A percentile compares a stretch with the other conserved stretches of the same genome.
phyloP scores from a whole-genome alignment of 2,329 filamentous ascomycete genomes.

The Colletotrichum tropicicola region DNA sequence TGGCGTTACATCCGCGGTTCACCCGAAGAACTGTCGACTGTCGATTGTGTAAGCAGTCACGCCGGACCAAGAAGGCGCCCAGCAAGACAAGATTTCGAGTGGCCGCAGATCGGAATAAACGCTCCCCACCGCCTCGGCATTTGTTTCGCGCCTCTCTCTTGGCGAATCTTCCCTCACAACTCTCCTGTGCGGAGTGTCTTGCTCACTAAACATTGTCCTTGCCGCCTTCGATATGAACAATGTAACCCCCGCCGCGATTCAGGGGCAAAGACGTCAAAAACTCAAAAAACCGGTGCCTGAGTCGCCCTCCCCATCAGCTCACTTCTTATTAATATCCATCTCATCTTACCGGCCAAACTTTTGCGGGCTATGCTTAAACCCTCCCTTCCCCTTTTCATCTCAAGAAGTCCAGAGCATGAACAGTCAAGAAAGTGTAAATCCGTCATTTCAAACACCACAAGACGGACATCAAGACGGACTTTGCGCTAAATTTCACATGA shows the following conservation, averaged over 20 bases:
- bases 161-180: neutral
- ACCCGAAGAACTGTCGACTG: neutral
- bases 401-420: neutral
- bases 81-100: neutral
- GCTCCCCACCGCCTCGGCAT: constrained; percentile 6
- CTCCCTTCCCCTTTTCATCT: neutral
- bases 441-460: neutral
- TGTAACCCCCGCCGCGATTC: neutral
- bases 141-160: neutral
- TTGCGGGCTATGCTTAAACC: constrained; percentile 4
- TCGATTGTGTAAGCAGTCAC: neutral
- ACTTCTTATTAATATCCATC: constrained; percentile 5
- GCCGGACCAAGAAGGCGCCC: neutral
- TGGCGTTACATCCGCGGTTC: neutral
- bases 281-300: constrained; percentile 6
- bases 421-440: neutral
- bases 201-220: no score
- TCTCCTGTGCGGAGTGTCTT: neutral
- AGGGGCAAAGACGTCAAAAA: neutral
- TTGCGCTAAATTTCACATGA: neutral
- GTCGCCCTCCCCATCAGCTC: neutral
- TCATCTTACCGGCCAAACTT: no score
- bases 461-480: neutral
- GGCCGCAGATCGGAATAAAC: constrained; percentile 23
- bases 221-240: neutral